Base-by-base conservation (phyloP, 805 yeast genomes). In the Sugiyamaella lignohabitans region DNA sequence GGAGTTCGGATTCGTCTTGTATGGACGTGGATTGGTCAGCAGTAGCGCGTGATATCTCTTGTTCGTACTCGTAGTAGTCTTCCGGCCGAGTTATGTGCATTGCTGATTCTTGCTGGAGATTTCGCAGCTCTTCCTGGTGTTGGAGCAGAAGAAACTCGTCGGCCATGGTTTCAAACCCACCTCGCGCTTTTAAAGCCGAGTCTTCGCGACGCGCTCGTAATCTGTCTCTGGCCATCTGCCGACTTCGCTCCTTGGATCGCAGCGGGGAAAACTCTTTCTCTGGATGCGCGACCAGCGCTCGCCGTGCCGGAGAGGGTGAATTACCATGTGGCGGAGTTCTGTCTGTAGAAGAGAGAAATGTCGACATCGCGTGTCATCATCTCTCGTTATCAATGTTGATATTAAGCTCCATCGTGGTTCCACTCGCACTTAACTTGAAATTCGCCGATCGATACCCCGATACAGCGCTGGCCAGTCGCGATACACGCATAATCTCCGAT, bases 121-220 rank as follows among this genome's bases (percentile, higher is more conserved):
- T 22, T 17, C 42, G 38, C 10, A 40, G 22, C 3, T 45, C 47
- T 11, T 21, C 21, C 34, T 41, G 41, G 22, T 34, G 23, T 42
- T 42, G 39, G 17, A 24, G 21, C 8, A 34, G 29, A 2, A 42
- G 11, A 21, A 24, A 42, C 4, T 49, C 44, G n/a, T 45, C 47
- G 8, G 16, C 43, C 51, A 49, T 49, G 5, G 35, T 29, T 5
- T 24, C 34, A 19, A 35, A 21, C 21, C 53, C 53, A 3, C 53
- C 53, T 14, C 53, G 42, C 2, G 48, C 51, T 18, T 29, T 35
- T 20, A 47, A 10, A n/a, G 53, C 53, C 17, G 38, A n/a, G 5
- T 14, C 35, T 10, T 43, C 48, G 14, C 53, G 29, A 16, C 41
- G 29, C n/a, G 20, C 6, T 27, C 35, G 22, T 8, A 49, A 30